These are phyloP conservation scores for Cystobasidium onofrii DNA, from an alignment of 768 basidiomycete genomes.

Conservation along the genomic window DNA sequence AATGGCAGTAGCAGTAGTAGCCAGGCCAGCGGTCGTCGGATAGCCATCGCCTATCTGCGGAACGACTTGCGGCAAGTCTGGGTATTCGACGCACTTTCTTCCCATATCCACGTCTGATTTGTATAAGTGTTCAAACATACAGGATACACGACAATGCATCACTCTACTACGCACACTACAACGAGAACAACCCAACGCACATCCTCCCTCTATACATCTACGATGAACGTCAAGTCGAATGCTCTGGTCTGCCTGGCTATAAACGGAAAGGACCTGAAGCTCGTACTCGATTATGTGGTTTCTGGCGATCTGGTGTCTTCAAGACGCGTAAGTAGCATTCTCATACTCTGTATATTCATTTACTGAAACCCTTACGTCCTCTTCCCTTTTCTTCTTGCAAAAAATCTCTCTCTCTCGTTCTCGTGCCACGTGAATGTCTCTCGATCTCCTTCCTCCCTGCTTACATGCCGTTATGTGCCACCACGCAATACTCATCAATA, in stretches of 20 bases:
- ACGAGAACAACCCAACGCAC: constrained; percentile 42
- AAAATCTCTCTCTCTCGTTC: not conserved
- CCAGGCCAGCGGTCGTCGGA: not conserved
- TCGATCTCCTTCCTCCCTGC: not conserved
- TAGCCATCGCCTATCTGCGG: constrained; percentile 15
- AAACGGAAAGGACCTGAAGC: constrained; percentile 39
- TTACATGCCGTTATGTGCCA: too few species aligned
- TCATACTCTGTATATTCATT: constrained; percentile 32
- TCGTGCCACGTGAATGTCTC: not conserved
- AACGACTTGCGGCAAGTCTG: constrained; percentile 31
- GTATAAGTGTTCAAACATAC: not conserved
- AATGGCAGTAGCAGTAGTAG: not conserved
- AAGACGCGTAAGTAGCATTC: constrained; percentile 31
- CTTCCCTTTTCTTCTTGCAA: not conserved
- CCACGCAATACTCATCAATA: too few species aligned
- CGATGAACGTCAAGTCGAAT: constrained; percentile 47
- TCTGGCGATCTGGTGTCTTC: constrained; percentile 40
- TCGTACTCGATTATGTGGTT: constrained; percentile 38
- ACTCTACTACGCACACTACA: constrained; percentile 39
- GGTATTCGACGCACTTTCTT: not conserved
- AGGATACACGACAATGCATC: constrained; percentile 42
- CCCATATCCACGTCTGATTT: not conserved
- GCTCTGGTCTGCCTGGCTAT: constrained; percentile 44
- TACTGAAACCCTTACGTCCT: not conserved
- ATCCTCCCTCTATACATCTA: constrained; percentile 50